phyloP scores from a whole-genome alignment of 768 basidiomycete genomes.

The Agaricus subrufescens region DNA sequence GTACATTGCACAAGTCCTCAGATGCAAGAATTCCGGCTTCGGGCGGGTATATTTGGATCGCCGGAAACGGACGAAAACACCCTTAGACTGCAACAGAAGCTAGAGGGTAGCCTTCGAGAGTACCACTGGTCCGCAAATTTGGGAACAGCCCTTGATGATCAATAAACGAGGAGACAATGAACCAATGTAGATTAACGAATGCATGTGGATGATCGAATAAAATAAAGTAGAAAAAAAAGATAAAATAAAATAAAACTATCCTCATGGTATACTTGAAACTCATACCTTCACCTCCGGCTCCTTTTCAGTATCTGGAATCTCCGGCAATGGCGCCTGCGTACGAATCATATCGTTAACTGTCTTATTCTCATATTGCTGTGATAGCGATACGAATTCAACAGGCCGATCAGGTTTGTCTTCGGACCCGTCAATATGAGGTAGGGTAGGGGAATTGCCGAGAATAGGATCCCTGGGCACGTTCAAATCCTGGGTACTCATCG shows the following conservation, averaged over 20 bases:
- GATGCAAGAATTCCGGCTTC: no score
- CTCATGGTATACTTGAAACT: background rate
- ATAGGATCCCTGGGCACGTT: slow-evolving; percentile 2
- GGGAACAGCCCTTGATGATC: no score
- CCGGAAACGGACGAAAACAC: no score
- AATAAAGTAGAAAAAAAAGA: background rate
- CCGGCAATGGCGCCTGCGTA: background rate
- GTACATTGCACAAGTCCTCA: no score
- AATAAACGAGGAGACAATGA: background rate
- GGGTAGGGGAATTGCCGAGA: background rate
- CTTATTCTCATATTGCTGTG: background rate
- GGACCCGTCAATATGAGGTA: background rate
- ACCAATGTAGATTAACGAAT: background rate
- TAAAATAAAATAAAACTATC: background rate
- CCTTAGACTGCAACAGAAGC: no score
- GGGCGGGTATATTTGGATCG: no score
- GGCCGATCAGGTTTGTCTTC: background rate
- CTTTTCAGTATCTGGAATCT: background rate
- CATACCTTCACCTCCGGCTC: background rate
- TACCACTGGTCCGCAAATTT: no score
- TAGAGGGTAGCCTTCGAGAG: no score
- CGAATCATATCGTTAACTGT: background rate
- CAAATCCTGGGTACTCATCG: background rate
- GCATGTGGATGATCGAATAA: no score
- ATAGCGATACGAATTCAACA: no score